phyloP scores from a whole-genome alignment of 1,284 basidiomycete genomes.

The Ganoderma resinaceum region DNA sequence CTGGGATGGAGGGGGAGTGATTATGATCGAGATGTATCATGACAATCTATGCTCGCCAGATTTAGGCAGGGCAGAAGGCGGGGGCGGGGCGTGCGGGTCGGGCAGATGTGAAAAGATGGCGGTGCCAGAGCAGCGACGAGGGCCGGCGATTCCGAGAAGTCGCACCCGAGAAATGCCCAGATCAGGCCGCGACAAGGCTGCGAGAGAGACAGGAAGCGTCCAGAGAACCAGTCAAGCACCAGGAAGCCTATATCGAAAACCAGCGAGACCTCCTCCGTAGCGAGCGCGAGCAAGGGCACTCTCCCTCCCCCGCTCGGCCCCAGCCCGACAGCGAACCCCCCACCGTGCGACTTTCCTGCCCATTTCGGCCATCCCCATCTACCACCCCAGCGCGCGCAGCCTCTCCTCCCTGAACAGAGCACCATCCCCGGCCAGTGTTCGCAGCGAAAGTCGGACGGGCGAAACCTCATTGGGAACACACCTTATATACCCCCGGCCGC shows the following conservation, averaged over 20 bases:
- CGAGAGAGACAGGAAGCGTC: neutral
- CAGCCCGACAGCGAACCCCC: neutral
- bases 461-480: conserved; percentile 8
- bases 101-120: conserved; percentile 36
- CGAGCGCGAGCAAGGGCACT: conserved; percentile 10
- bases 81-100: conserved; percentile 21
- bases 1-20: conserved; percentile 48
- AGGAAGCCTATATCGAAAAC: conserved; percentile 1
- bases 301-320: neutral
- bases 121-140: conserved; percentile 27
- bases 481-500: conserved; percentile 26
- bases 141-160: conserved; percentile 31
- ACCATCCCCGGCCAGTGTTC: neutral
- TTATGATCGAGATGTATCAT: conserved; percentile 72
- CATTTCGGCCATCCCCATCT: conserved; percentile 21
- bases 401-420: neutral
- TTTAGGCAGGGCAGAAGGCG: conserved; percentile 38
- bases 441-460: neutral
- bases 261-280: neutral
- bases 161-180: conserved; percentile 28
- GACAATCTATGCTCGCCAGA: conserved; percentile 36
- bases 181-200: conserved; percentile 15
- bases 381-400: neutral
- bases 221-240: conserved; percentile 7
- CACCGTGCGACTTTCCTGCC: conserved; percentile 29